A percentile compares a stretch with the other conserved stretches of the same genome.
Evolutionary conservation across 179 eudicot genomes (phyloP).

Genomic region (Spergularia azorica): DNA sequence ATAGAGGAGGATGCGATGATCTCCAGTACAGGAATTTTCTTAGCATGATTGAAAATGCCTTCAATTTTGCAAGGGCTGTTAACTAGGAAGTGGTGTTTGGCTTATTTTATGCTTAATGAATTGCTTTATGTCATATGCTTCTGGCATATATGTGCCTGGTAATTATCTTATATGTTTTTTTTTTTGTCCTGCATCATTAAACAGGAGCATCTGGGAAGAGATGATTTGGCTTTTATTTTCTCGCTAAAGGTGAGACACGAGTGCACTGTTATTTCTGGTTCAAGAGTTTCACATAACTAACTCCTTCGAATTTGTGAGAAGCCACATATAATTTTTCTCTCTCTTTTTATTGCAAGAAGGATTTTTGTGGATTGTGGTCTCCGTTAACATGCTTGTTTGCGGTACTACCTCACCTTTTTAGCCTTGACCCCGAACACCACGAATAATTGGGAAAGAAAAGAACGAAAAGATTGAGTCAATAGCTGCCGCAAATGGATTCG

Average conservation of each 20-base stretch:
- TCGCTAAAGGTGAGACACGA: slow-evolving; percentile 71
- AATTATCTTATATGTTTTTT: background rate
- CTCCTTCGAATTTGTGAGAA: background rate
- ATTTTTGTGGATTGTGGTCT: background rate
- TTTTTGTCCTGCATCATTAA: slow-evolving; percentile 13
- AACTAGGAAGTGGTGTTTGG: background rate
- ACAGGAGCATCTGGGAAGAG: slow-evolving; percentile 91
- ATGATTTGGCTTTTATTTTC: slow-evolving; percentile 80
- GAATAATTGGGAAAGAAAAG: background rate
- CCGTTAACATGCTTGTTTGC: background rate
- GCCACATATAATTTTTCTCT: background rate
- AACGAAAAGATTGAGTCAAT: no score
- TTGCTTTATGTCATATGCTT: background rate
- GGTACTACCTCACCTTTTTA: background rate
- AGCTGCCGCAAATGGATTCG: background rate
- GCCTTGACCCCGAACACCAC: background rate
- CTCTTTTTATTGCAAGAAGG: background rate
- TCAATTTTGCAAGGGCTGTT: no score
- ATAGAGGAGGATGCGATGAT: no score
- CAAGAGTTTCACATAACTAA: background rate
- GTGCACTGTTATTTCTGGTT: slow-evolving; percentile 11
- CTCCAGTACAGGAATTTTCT: no score
- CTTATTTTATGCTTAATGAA: background rate
- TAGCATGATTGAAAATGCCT: no score
- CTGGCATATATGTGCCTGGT: background rate